Conservation (phyloP, 768 basidiomycete species). For the Tulasnella sp. region DNA sequence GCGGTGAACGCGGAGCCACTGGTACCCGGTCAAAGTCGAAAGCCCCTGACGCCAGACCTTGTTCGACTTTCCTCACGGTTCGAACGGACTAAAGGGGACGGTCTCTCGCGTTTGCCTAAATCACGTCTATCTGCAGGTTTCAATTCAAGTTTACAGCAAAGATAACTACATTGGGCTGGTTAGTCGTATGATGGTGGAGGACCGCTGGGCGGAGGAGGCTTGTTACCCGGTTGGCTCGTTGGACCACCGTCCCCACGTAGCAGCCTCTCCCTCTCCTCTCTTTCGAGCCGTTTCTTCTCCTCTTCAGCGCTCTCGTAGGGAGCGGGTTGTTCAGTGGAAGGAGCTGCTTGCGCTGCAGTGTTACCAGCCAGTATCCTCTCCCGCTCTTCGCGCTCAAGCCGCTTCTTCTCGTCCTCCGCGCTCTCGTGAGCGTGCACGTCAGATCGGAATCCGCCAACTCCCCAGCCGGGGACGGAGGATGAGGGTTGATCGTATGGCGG, state of each 20-base stretch:
- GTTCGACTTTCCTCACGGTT: not conserved
- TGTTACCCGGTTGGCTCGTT: not conserved
- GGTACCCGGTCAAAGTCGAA: not conserved
- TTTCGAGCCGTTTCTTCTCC: conserved; percentile 61
- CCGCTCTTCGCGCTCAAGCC: conserved; percentile 8
- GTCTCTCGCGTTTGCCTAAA: not conserved
- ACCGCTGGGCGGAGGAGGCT: not conserved
- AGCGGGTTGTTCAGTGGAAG: conserved; percentile 28
- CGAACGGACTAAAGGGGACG: not conserved
- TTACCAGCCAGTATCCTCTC: not conserved
- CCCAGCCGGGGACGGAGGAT: not conserved
- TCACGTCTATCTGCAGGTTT: not conserved
- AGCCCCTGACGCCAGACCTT: not conserved
- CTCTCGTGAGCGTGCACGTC: conserved; percentile 21
- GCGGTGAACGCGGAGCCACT: not conserved
- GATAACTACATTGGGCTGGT: not conserved
- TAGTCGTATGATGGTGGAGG: not conserved
- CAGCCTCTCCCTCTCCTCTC: conserved; percentile 53
- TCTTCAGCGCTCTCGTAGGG: conserved; percentile 51
- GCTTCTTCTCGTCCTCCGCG: conserved; percentile 21
- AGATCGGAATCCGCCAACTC: not conserved
- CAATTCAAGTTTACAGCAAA: not conserved
- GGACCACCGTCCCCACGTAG: conserved; percentile 26
- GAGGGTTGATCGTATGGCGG: not conserved
- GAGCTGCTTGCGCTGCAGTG: conserved; percentile 21